These are phyloP conservation scores for Elaeis oleifera DNA, from an alignment of 202 grass and related monocot species.

Conservation along the genomic window DNA sequence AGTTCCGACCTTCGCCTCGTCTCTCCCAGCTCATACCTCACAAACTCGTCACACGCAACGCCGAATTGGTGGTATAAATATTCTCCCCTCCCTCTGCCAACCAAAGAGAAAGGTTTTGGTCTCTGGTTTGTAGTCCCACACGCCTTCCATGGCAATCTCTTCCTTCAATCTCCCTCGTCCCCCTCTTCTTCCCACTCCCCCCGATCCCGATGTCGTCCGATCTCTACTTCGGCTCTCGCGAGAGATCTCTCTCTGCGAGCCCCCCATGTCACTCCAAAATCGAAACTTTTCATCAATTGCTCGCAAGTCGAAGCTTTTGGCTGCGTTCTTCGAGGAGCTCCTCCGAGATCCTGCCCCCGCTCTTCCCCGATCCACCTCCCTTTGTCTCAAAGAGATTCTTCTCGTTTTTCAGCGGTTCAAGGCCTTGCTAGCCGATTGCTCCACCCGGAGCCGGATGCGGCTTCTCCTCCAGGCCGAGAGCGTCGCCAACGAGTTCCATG, in stretches of 20 bases:
- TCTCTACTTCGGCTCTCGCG: constrained; percentile 56
- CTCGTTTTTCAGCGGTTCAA: constrained; percentile 79
- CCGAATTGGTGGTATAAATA: background rate
- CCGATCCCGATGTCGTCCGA: constrained; percentile 53
- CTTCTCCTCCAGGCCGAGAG: constrained; percentile 59
- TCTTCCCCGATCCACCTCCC: constrained; percentile 49
- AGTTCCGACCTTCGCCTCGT: background rate
- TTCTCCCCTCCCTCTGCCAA: background rate
- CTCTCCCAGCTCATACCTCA: background rate
- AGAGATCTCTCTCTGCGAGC: constrained; percentile 42
- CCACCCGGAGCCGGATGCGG: constrained; percentile 57
- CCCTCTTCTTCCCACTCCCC: constrained; percentile 30
- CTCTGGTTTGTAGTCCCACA: background rate
- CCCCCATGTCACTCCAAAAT: constrained; percentile 21
- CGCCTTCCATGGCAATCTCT: constrained; percentile 10
- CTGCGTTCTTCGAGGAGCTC: constrained; percentile 65
- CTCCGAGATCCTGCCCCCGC: constrained; percentile 5
- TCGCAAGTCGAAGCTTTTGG: constrained; percentile 44
- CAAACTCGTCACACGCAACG: background rate
- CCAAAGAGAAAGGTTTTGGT: background rate
- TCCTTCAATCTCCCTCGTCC: constrained; percentile 12
- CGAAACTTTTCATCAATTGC: constrained; percentile 46
- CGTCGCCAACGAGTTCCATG: constrained; percentile 47
- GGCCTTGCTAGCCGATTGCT: constrained; percentile 40
- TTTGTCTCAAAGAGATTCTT: constrained; percentile 76